Conservation (phyloP, 2,329 filamentous ascomycete genomes). For the Dactylellina cionopaga region DNA sequence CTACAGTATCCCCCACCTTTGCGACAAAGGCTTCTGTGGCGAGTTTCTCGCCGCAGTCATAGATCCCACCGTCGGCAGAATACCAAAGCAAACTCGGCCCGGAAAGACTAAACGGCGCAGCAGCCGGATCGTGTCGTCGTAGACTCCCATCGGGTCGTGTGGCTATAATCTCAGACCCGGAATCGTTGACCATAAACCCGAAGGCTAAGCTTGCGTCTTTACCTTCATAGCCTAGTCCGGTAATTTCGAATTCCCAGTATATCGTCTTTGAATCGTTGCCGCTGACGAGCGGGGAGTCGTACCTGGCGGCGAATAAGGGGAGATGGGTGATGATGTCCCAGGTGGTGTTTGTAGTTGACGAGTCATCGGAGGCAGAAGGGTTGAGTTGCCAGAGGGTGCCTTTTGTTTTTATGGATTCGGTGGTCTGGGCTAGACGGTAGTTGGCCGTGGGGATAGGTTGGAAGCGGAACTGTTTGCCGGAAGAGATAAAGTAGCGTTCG, state of each 20-base stretch:
- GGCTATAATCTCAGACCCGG: conserved; percentile 19
- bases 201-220: conserved; percentile 14
- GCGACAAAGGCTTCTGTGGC: conserved; percentile 9
- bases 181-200: conserved; percentile 43
- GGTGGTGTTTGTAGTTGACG: conserved; percentile 24
- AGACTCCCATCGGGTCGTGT: conserved; percentile 23
- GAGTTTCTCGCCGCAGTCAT: conserved; percentile 21
- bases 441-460: conserved; percentile 36
- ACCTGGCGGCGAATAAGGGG: conserved; percentile 38
- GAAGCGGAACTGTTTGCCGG: conserved; percentile 38
- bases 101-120: conserved; percentile 29
- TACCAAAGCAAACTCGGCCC: conserved; percentile 40
- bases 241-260: conserved; percentile 51
- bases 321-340: conserved; percentile 32
- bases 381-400: conserved; percentile 51
- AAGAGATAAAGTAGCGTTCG: conserved; percentile 45
- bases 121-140: conserved; percentile 5
- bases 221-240: conserved; percentile 29
- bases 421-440: conserved; percentile 43
- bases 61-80: conserved; percentile 37
- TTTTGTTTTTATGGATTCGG: conserved; percentile 46
- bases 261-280: conserved; percentile 44
- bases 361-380: conserved; percentile 32
- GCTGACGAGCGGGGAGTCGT: conserved; percentile 41
- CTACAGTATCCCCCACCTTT: conserved; percentile 26